Base-by-base conservation (phyloP, 345 rosid genomes). In the Schrenkiella parvula region DNA sequence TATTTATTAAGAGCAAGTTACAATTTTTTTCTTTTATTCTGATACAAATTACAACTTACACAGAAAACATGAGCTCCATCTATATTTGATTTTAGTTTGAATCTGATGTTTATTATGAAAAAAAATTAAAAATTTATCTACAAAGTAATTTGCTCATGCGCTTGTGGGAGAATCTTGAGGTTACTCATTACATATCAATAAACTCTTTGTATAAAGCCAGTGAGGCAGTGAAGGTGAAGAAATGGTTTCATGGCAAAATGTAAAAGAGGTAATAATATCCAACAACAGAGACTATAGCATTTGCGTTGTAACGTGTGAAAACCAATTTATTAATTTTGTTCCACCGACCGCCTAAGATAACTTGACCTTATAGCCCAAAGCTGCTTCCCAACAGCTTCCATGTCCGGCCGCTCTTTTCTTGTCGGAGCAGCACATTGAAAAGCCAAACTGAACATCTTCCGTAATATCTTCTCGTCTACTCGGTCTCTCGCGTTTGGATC, bases 361-460 rank as follows among this genome's bases (percentile, higher is more conserved):
- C 84, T 91, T 21, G 92, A 89, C 43, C 99, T 88, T 82, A 95
- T 89, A 15, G 73, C 87, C 99, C 99, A 95, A 68, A 95, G 72
- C 75, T 87, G 84, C 79, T 91, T 93, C 66, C 83, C 95, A 29
- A 87, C 99, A 19, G 79, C 46, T 77, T 85, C 85, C 99, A 95
- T 95, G 64, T 88, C 89, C 0, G 97, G 99, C 22, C 97, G 78
- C 38, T 91, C 93, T n/a, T 69, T 31, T 64, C 93, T 64, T 23
- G 82, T 52, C 0, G 99, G 99, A 17, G 97, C 99, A 11, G 96
- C 95, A 74, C 99, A 95, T 18, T 88, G 86, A 70, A 95, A 77
- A 31, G 97, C 99, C 80, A 95, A 82, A 71, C 73, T 73, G 68
- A 89, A 86, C 72, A 89, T 84, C 76, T 86, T 89, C 70, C n/a